A percentile compares a stretch with the other conserved stretches of the same genome.
Evolutionary conservation across 306 rosid species (phyloP).

Genomic region (Potentilla sterilis): DNA sequence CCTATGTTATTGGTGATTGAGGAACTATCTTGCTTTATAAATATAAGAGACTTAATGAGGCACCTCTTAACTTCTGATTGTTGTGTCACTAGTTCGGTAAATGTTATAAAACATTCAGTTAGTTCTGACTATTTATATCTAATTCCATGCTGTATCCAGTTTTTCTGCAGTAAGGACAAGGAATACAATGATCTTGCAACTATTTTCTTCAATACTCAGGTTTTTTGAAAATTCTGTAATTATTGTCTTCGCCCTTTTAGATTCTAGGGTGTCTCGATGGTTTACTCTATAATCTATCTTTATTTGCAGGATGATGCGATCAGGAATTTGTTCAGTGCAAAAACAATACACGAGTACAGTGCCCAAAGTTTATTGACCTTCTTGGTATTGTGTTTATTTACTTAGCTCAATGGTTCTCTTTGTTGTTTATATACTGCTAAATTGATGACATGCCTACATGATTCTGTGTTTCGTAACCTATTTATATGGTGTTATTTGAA

Average conservation of each 20-base stretch:
- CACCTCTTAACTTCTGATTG: background rate
- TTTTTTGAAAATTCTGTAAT: conserved; percentile 31
- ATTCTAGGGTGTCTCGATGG: background rate
- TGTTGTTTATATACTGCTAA: background rate
- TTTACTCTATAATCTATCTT: conserved; percentile 9
- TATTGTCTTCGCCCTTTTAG: conserved; percentile 19
- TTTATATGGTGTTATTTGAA: background rate
- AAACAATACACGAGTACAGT: conserved; percentile 91
- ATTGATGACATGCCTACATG: background rate
- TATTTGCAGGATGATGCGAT: conserved; percentile 92
- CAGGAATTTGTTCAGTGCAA: conserved; percentile 97
- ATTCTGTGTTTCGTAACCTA: too few relatives aligned
- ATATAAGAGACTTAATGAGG: background rate
- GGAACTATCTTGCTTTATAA: background rate
- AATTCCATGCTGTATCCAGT: conserved; percentile 48
- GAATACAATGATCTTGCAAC: conserved; percentile 99
- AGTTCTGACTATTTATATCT: conserved; percentile 13
- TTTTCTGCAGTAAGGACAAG: conserved; percentile 77
- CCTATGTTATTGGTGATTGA: background rate
- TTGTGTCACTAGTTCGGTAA: background rate
- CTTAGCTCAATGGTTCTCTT: conserved; percentile 26
- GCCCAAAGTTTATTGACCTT: conserved; percentile 91
- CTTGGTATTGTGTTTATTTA: conserved; percentile 56
- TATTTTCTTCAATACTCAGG: conserved; percentile 97
- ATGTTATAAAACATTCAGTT: background rate